Evolutionary conservation across 768 basidiomycete genomes (phyloP), one percentile per base, ranked within the genome.

Genomic region (Plicaturopsis crispa): DNA sequence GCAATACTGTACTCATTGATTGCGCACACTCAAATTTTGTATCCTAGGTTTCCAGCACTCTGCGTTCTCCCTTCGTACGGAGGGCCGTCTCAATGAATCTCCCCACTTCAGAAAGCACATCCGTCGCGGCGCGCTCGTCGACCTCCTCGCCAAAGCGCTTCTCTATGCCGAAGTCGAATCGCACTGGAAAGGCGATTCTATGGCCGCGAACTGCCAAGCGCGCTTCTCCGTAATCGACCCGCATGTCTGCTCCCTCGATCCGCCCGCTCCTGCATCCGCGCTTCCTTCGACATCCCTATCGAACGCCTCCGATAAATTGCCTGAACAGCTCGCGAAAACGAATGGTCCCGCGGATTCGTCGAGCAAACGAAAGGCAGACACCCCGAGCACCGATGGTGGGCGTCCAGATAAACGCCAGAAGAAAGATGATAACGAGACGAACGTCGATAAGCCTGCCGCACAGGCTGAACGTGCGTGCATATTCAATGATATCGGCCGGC

Each of bases 121-220:
- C 36, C 81, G 79, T 18, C 76, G 86, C 14, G 88, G 88, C 8
- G 84, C 89, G 53, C 72, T 91, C 18, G 66, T 88, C 28, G 85
- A 90, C 40, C 75, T 89, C 17, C 72, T 91, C 23, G 72, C 73
- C 53, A 90, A 87, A 60, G 78, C 88, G 3, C 63, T 91, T 13
- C 71, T 90, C 7, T 91, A 87, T 48, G 66, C 71, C 14, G 88
- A 91, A 61, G 84, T 84, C 37, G 88, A 91, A 64, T 72, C 80
- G 5, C 88, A 90, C 50, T 90, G 84, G 80, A 73, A 75, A 44
- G 70, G 69, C 6, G 76, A 77, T 51, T 63, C 67, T 24, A 60
- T 82, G 42, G 70, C 75, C 5, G 67, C 63, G 32, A 77, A 73
- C 48, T 91, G 88, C 70, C 79, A 75, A 51, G 65, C 70, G 23